These are phyloP conservation scores for Penicillium digitatum DNA, from an alignment of 2,329 filamentous ascomycete species.

Conservation along the genomic window DNA sequence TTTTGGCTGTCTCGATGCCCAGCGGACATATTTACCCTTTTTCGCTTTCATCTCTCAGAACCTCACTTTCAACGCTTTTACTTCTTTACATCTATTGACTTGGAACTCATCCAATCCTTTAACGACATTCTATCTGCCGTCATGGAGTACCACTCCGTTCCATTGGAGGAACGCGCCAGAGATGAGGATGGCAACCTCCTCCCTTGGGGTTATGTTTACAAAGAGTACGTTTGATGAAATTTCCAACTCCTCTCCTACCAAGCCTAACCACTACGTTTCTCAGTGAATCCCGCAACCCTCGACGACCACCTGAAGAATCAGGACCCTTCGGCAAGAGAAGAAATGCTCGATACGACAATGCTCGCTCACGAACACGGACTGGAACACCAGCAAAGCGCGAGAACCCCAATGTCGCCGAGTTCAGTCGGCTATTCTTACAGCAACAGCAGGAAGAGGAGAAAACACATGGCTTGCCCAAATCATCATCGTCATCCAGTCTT, in stretches of 20 bases:
- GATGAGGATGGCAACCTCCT: slow-evolving; percentile 57
- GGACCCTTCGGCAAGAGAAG: slow-evolving; percentile 58
- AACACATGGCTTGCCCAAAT: slow-evolving; percentile 33
- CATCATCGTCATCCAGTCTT: slow-evolving; percentile 42
- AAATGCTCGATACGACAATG: slow-evolving; percentile 43
- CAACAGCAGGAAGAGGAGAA: slow-evolving; percentile 46
- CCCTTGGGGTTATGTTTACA: slow-evolving; percentile 62
- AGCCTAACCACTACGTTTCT: background rate
- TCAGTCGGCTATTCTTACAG: slow-evolving; percentile 44
- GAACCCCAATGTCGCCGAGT: slow-evolving; percentile 51
- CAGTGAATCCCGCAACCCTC: slow-evolving; percentile 48
- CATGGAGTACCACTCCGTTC: slow-evolving; percentile 65
- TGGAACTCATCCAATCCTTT: background rate
- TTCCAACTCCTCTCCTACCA: background rate
- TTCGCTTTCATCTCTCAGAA: background rate
- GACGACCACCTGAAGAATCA: slow-evolving; percentile 55
- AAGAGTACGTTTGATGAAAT: slow-evolving; percentile 49
- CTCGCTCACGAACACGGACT: slow-evolving; percentile 53
- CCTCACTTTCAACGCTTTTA: background rate
- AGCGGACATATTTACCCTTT: background rate
- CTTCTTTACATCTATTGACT: background rate
- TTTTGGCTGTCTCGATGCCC: slow-evolving; percentile 4
- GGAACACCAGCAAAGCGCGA: slow-evolving; percentile 57
- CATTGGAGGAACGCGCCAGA: slow-evolving; percentile 58
- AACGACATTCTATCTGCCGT: background rate